Percentiles rank a stretch among this genome's conserved stretches.
Conservation (phyloP, 768 basidiomycete species). For the Boletus tylopilopsis region DNA sequence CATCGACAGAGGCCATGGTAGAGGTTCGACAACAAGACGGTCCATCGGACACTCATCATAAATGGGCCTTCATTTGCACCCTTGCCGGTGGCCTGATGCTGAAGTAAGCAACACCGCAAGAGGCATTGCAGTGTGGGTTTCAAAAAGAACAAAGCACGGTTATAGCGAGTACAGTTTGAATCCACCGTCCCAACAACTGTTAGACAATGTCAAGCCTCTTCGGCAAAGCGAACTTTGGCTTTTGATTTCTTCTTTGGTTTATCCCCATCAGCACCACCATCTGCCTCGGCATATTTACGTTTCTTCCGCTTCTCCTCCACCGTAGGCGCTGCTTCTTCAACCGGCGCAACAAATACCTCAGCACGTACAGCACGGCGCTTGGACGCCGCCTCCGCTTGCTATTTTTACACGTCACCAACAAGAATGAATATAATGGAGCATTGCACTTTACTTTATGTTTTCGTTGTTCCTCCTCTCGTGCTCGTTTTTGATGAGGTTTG, state of each 20-base stretch:
- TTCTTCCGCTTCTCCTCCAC: conserved; percentile 74
- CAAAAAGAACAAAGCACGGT: too few species aligned
- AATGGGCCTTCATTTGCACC: conserved; percentile 12
- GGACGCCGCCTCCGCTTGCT: conserved; percentile 79
- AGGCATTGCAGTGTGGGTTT: too few species aligned
- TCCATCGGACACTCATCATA: conserved; percentile 10
- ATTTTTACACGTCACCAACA: conserved; percentile 3
- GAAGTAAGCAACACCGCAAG: conserved; percentile 21
- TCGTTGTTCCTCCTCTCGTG: conserved; percentile 62
- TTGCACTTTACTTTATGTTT: conserved; percentile 55
- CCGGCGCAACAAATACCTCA: conserved; percentile 84
- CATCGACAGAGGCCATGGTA: too few species aligned
- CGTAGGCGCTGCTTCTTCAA: conserved; percentile 67
- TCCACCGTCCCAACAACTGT: neutral
- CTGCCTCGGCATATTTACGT: conserved; percentile 43
- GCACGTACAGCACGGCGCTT: conserved; percentile 77
- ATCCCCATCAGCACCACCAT: conserved; percentile 31
- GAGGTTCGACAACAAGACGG: conserved; percentile 22
- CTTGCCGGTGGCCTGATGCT: conserved; percentile 16
- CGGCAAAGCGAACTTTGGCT: conserved; percentile 19
- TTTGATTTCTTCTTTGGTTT: conserved; percentile 42
- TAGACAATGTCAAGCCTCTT: conserved; percentile 5
- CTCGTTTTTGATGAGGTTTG: conserved; percentile 83
- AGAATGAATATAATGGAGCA: neutral
- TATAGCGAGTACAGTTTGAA: conserved; percentile 5